Evolutionary conservation across 495 filamentous ascomycete species (phyloP).

Genomic region (Penicillium crystallinum): DNA sequence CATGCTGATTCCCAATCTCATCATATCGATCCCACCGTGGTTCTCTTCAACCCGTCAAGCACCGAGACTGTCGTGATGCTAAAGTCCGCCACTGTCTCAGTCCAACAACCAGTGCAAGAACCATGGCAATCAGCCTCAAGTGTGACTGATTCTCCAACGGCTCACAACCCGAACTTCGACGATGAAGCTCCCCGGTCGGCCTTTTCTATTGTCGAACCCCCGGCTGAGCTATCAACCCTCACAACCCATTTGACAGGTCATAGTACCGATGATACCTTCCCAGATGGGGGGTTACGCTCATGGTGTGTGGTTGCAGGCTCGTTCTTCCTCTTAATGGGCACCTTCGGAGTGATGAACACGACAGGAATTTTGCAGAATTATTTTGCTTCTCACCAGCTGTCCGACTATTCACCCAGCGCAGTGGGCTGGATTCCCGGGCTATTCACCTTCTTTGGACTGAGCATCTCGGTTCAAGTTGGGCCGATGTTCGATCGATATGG

Average conservation of each 20-base stretch:
- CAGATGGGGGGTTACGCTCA: slow-evolving; percentile 55
- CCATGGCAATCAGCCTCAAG: slow-evolving; percentile 2
- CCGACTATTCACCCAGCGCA: slow-evolving; percentile 46
- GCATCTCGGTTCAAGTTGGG: slow-evolving; percentile 58
- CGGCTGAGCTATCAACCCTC: slow-evolving; percentile 15
- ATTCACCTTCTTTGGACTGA: slow-evolving; percentile 59
- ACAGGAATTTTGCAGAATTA: slow-evolving; percentile 61
- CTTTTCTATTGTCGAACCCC: slow-evolving; percentile 21
- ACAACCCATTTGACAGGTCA: slow-evolving; percentile 20
- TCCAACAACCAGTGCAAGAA: neutral
- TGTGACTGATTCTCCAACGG: neutral
- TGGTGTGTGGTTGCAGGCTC: slow-evolving; percentile 63
- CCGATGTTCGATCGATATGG: slow-evolving; percentile 62
- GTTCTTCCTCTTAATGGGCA: slow-evolving; percentile 55
- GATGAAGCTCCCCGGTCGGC: slow-evolving; percentile 13
- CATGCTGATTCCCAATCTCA: neutral
- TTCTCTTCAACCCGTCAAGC: too few relatives aligned
- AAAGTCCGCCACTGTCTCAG: neutral
- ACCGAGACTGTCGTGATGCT: neutral
- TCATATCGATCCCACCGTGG: neutral
- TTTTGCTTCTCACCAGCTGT: slow-evolving; percentile 55
- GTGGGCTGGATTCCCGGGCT: slow-evolving; percentile 63
- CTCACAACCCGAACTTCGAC: neutral
- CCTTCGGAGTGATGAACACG: slow-evolving; percentile 59
- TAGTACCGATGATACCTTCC: slow-evolving; percentile 38